Evolutionary conservation across 306 rosid species (phyloP).

Genomic region (Medicago arabica): DNA sequence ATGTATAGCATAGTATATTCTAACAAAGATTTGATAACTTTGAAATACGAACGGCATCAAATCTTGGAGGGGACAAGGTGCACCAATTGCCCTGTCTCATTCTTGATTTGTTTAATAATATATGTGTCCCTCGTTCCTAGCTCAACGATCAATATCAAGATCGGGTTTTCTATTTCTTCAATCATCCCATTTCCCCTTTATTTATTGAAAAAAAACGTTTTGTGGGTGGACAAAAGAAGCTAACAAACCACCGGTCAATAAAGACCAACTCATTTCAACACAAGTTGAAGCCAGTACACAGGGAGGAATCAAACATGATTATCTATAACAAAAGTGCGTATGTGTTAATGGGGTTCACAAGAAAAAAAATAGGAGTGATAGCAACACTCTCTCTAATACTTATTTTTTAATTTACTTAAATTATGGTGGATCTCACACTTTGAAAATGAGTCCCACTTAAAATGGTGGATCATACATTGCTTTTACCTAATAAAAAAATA

Average conservation of each 20-base stretch:
- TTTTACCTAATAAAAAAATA: no score
- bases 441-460: no score
- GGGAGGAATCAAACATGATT: slow-evolving; percentile 10
- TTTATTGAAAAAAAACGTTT: slow-evolving; percentile 2
- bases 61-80: slow-evolving; percentile 32
- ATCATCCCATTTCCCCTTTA: neutral
- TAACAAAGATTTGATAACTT: slow-evolving; percentile 16
- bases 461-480: no score
- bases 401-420: no score
- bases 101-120: slow-evolving; percentile 23
- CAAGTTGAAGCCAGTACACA: slow-evolving; percentile 1
- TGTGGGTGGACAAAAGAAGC: slow-evolving; percentile 20
- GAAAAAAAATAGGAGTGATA: no score
- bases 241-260: slow-evolving; percentile 14
- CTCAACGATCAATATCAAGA: slow-evolving; percentile 6
- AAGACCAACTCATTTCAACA: slow-evolving; percentile 14
- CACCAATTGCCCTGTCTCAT: slow-evolving; percentile 8
- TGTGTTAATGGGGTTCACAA: slow-evolving; percentile 9
- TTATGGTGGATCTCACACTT: no score
- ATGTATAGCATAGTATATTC: slow-evolving; percentile 11
- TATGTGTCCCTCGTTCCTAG: neutral
- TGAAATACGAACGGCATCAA: slow-evolving; percentile 10
- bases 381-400: no score
- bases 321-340: slow-evolving; percentile 17
- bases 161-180: neutral